These are phyloP conservation scores for Nannochloropsis gaditana DNA, from an alignment of 108 stramenopile genomes.

Conservation along the genomic window DNA sequence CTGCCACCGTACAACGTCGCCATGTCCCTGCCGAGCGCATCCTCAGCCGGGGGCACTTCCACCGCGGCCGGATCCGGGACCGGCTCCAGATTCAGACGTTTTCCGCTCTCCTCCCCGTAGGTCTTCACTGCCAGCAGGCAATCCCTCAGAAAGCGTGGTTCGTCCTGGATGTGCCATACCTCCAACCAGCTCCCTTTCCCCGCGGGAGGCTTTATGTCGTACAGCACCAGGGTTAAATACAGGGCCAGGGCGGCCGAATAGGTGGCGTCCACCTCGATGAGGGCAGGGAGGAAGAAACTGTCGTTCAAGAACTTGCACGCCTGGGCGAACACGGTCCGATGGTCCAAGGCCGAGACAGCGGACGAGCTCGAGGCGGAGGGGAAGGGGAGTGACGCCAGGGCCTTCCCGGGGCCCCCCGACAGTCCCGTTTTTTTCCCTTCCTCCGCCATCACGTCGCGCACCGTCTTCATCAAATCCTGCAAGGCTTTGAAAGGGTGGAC, in stretches of 20 bases:
- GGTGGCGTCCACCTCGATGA: not conserved
- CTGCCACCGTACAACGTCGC: not conserved
- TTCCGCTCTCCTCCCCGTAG: not conserved
- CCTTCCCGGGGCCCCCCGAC: not conserved
- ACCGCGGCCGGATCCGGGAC: not conserved
- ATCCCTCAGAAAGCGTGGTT: not conserved
- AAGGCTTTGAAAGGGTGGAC: not conserved
- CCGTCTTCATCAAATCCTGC: slow-evolving; percentile 4
- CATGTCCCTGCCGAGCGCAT: not conserved
- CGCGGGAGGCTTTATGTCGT: not conserved
- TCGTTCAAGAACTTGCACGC: not conserved
- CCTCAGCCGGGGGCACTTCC: not conserved
- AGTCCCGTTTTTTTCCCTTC: not conserved
- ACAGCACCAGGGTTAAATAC: not conserved
- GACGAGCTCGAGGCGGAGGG: not conserved
- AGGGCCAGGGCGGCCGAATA: not conserved
- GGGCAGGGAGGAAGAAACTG: not conserved
- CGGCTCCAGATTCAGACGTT: not conserved
- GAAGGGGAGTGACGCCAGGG: not conserved
- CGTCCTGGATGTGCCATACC: not conserved
- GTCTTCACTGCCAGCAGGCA: not conserved
- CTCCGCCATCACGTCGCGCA: slow-evolving; percentile 2
- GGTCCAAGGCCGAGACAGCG: not conserved
- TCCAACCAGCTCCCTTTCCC: not conserved
- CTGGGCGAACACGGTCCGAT: not conserved